These are phyloP conservation scores for Trichoderma semiorbis DNA, from an alignment of 2,329 filamentous ascomycete species.

Conservation along the genomic window DNA sequence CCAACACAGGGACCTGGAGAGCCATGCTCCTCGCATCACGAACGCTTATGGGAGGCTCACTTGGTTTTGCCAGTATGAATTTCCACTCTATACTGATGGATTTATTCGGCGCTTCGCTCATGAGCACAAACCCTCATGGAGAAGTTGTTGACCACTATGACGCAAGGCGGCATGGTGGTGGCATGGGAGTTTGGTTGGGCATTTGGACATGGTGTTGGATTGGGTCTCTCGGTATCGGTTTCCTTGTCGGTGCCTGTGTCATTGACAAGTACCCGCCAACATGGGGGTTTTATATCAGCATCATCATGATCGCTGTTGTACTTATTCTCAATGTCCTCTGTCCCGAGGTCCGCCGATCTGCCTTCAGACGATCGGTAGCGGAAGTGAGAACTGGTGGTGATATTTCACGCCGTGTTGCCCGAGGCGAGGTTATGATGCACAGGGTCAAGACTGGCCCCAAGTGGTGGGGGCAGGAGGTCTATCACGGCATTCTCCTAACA, in stretches of 20 bases:
- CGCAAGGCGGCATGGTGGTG: conserved; percentile 69
- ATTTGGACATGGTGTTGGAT: conserved; percentile 77
- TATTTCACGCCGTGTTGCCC: conserved; percentile 57
- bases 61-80: conserved; percentile 77
- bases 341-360: conserved; percentile 68
- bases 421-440: conserved; percentile 75
- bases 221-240: conserved; percentile 68
- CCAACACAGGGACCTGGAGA: conserved; percentile 54
- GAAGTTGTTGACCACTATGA: conserved; percentile 66
- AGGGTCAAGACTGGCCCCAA: conserved; percentile 66
- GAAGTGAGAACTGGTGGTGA: conserved; percentile 56
- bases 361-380: conserved; percentile 64
- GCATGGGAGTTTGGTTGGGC: conserved; percentile 76
- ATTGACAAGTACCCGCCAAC: conserved; percentile 62
- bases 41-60: conserved; percentile 61
- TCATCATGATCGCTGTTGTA: conserved; percentile 62
- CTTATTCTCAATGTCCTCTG: conserved; percentile 67
- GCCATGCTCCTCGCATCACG: conserved; percentile 61
- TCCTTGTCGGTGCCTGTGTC: conserved; percentile 66
- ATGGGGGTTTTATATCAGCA: conserved; percentile 74
- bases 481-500: conserved; percentile 64
- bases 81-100: conserved; percentile 69
- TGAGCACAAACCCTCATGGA: conserved; percentile 69
- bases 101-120: conserved; percentile 71
- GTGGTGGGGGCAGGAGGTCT: conserved; percentile 75